phyloP scores from a whole-genome alignment of 257 asterid species.

The Nicotiana undulata region DNA sequence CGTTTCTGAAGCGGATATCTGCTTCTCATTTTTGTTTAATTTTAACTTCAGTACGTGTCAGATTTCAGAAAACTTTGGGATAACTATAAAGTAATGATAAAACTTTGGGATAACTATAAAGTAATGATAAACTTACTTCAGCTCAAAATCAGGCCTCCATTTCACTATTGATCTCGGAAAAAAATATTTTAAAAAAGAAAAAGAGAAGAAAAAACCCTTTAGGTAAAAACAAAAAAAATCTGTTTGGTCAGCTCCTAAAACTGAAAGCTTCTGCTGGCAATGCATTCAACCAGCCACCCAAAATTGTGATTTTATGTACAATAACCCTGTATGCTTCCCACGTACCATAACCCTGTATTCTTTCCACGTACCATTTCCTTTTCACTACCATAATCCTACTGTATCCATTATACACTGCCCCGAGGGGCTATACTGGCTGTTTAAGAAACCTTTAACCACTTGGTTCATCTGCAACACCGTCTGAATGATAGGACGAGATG shows the following conservation, averaged over 20 bases:
- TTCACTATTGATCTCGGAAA: neutral
- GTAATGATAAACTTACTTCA: neutral
- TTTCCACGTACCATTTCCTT: neutral
- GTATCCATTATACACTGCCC: neutral
- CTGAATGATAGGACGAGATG: conserved; percentile 1
- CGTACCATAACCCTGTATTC: neutral
- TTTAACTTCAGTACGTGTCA: neutral
- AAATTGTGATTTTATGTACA: neutral
- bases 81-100: neutral
- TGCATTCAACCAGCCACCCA: neutral
- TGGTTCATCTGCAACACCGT: conserved; percentile 7
- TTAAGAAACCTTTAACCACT: neutral
- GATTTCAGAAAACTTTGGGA: neutral
- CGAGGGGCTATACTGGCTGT: neutral
- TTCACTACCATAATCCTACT: conserved; percentile 5
- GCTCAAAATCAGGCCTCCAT: neutral
- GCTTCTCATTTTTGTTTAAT: no score
- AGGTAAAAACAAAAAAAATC: neutral
- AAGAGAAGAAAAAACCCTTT: neutral
- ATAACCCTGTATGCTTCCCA: neutral
- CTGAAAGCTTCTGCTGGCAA: neutral
- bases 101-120: neutral
- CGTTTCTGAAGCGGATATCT: no score
- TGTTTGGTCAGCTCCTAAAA: conserved; percentile 7
- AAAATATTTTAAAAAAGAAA: neutral